A percentile compares a stretch with the other conserved stretches of the same genome.
Conservation (phyloP, 2,329 filamentous ascomycete species). For the Plectosphaerella plurivora region DNA sequence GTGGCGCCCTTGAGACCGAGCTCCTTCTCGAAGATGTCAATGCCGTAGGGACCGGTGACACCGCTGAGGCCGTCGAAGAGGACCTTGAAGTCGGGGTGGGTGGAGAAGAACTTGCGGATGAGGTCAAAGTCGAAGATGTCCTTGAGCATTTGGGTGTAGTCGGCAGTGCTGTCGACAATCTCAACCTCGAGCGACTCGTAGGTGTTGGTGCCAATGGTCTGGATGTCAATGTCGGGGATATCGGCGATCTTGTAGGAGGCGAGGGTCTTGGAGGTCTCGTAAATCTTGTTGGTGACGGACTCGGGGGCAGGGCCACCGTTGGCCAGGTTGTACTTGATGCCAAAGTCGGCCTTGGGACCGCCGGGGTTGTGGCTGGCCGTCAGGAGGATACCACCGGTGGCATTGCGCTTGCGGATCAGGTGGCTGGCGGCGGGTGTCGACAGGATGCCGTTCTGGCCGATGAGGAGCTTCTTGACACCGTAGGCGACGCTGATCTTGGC, state of each 20-base stretch:
- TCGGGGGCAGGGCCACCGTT: conserved; percentile 84
- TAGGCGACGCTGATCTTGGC: conserved; percentile 96
- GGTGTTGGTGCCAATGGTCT: conserved; percentile 74
- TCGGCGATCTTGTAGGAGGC: conserved; percentile 89
- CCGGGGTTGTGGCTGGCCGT: conserved; percentile 98
- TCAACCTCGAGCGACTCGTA: conserved; percentile 90
- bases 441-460: conserved; percentile 94
- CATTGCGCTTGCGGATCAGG: conserved; percentile 89
- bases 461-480: conserved; percentile 96
- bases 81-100: conserved; percentile 90
- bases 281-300: conserved; percentile 28
- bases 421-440: conserved; percentile 96
- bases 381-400: conserved; percentile 92
- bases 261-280: conserved; percentile 79
- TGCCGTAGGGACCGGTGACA: conserved; percentile 92
- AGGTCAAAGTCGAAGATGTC: conserved; percentile 97
- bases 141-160: conserved; percentile 94
- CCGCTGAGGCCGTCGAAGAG: conserved; percentile 93
- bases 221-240: conserved; percentile 81
- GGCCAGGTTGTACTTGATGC: conserved; percentile 98
- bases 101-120: conserved; percentile 88
- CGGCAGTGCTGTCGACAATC: conserved; percentile 85
- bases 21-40: conserved; percentile 92
- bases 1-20: conserved; percentile 74
- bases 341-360: conserved; percentile 91